A percentile compares a stretch with the other conserved stretches of the same genome.
Conservation (phyloP, 2,329 filamentous ascomycete genomes). For the Celoporthe dispersa region DNA sequence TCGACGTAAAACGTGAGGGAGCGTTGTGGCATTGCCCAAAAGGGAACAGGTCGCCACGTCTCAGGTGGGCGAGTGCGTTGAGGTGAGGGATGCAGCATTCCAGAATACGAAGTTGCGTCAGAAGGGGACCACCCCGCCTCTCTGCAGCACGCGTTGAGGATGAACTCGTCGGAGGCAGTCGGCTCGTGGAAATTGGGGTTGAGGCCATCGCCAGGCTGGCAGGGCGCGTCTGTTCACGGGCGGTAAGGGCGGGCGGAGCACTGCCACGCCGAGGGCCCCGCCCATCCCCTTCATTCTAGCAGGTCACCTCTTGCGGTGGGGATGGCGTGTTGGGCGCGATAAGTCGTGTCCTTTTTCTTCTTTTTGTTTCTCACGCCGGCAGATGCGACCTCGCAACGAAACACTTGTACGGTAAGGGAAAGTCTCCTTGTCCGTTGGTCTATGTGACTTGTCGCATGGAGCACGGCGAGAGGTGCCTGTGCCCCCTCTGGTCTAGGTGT, state of each 20-base stretch:
- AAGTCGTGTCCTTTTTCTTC: not conserved
- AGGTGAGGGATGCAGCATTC: conserved; percentile 10
- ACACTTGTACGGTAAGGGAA: not conserved
- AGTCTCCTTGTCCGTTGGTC: not conserved
- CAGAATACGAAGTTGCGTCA: conserved; percentile 19
- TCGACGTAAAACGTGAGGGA: conserved; percentile 18
- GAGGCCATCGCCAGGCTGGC: not conserved
- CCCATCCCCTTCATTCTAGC: conserved; percentile 2
- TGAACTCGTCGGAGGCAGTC: not conserved
- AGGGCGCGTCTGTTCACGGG: conserved; percentile 1
- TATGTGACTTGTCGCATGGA: not conserved
- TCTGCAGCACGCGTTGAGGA: not conserved
- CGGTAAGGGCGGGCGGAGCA: conserved; percentile 6
- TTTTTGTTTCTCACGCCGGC: not conserved
- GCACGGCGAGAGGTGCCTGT: not conserved
- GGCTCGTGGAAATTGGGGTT: not conserved
- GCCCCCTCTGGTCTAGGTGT: not conserved
- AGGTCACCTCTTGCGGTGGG: not conserved
- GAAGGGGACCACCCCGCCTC: not conserved
- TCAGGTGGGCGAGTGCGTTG: conserved; percentile 20
- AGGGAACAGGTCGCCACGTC: conserved; percentile 12
- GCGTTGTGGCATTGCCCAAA: conserved; percentile 20
- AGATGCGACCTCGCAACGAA: not conserved
- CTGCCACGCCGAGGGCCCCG: conserved; percentile 9
- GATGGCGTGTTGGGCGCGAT: not conserved